Evolutionary conservation across 805 yeast species (phyloP).

Genomic region (Zygosaccharomyces bisporus): DNA sequence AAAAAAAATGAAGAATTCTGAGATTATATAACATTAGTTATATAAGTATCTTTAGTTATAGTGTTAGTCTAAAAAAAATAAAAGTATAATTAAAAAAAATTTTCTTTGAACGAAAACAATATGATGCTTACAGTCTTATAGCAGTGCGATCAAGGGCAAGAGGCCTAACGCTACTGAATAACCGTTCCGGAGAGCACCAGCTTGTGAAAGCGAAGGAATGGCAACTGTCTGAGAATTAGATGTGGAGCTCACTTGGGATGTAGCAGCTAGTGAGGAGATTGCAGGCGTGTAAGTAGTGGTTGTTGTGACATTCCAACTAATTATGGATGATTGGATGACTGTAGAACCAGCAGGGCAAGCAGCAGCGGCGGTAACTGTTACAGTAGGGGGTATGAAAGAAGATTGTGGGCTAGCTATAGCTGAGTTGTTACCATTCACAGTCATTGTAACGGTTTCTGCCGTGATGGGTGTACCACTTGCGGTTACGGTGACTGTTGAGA

Average conservation of each 20-base stretch:
- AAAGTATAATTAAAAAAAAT: background rate
- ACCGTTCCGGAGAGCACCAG: background rate
- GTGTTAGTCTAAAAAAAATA: background rate
- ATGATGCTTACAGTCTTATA: background rate
- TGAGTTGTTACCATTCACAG: background rate
- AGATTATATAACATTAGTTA: too few species aligned
- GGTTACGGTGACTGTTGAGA: background rate
- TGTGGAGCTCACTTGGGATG: conserved; percentile 1
- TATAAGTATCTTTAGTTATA: too few species aligned
- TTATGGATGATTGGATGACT: background rate
- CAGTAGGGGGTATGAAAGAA: background rate
- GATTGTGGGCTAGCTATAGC: background rate
- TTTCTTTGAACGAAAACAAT: background rate
- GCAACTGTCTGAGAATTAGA: background rate
- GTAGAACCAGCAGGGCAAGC: background rate
- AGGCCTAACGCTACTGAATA: background rate
- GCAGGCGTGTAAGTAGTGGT: background rate
- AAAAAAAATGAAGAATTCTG: background rate
- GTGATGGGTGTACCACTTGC: background rate
- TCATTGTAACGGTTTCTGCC: background rate
- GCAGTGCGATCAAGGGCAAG: background rate
- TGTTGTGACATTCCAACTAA: background rate
- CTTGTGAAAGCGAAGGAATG: background rate
- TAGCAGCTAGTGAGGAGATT: background rate
- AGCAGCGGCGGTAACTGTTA: background rate